Evolutionary conservation across 2,329 filamentous ascomycete species (phyloP).

Genomic region (Alternaria sp.): DNA sequence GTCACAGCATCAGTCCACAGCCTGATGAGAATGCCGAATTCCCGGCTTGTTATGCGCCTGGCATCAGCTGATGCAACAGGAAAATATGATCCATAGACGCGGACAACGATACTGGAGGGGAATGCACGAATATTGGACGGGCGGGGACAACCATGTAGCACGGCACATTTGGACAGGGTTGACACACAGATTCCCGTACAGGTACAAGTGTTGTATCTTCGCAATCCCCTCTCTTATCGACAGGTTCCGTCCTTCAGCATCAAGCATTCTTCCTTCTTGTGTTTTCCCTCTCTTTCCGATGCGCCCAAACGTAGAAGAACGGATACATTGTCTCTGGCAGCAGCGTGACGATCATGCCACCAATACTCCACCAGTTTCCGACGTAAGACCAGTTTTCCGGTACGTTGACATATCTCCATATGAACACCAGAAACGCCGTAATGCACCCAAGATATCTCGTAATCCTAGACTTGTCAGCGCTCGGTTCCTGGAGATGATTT

Average conservation of each 20-base stretch:
- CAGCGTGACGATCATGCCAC: constrained; percentile 45
- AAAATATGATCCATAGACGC: background rate
- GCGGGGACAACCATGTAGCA: background rate
- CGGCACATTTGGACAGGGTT: background rate
- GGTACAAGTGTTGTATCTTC: background rate
- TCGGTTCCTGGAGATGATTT: background rate
- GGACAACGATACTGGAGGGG: background rate
- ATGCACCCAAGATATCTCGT: constrained; percentile 49
- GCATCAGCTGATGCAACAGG: background rate
- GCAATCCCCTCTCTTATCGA: background rate
- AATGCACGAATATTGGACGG: background rate
- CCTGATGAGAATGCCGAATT: background rate
- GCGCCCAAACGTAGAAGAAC: constrained; percentile 47
- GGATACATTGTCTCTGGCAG: constrained; percentile 50
- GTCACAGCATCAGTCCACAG: constrained; percentile 1
- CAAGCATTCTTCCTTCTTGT: constrained; percentile 9
- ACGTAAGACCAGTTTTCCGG: constrained; percentile 51
- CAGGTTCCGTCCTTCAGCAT: background rate
- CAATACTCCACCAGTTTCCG: constrained; percentile 41
- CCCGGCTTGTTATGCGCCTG: background rate
- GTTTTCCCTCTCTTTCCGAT: constrained; percentile 26
- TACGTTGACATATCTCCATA: constrained; percentile 49
- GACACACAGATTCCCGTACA: background rate
- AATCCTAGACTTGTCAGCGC: constrained; percentile 31
- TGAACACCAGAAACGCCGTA: constrained; percentile 48